Evolutionary conservation across 805 yeast species (phyloP), one percentile per base, ranked within the genome.

Genomic region (Clavispora fructus): DNA sequence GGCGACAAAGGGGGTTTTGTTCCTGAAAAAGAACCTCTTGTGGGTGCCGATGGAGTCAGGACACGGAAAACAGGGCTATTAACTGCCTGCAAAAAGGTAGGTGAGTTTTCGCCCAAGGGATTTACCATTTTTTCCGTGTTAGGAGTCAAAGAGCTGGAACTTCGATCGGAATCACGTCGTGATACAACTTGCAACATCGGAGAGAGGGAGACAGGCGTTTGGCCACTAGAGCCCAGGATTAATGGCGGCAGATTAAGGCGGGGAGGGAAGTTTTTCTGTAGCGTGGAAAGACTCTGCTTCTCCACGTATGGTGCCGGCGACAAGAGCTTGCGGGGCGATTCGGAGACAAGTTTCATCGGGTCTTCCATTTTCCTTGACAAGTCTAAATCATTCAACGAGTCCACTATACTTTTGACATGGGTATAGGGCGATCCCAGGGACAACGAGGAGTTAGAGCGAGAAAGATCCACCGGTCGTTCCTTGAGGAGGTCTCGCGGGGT

Each of bases 1-100:
- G 97, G 97, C 0, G 96, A 88, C 29, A 87, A 61, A 6, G 95
- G 96, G 3, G 85, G 82, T 47, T 80, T 82, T 3, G 47, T 28
- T 13, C 38, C 11, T 1, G 64, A 58, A 11, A 33, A 33, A 10
- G 37, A 33, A 16, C 37, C 37, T 17, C 37, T 33, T 3, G 12
- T 12, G 4, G 37, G 37, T 17, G 25, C 37, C 16, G 37, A 33
- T 6, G 37, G 37, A 33, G 37, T 33, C 37, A 33, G 37, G 16
- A 33, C 37, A 17, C 37, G 37, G 13, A 33, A 16, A 4, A 13
- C 37, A 33, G 37, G 37, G 13, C 37, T 33, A 14, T 10, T 17
- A 6, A 11, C 5, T 6, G 37, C 23, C 9, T 33, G 23, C 25
- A 33, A 17, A 8, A 16, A 33, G 6, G 11, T 17, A 4, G 37